phyloP scores from a whole-genome alignment of 257 asterid genomes.

The Striga asiatica region DNA sequence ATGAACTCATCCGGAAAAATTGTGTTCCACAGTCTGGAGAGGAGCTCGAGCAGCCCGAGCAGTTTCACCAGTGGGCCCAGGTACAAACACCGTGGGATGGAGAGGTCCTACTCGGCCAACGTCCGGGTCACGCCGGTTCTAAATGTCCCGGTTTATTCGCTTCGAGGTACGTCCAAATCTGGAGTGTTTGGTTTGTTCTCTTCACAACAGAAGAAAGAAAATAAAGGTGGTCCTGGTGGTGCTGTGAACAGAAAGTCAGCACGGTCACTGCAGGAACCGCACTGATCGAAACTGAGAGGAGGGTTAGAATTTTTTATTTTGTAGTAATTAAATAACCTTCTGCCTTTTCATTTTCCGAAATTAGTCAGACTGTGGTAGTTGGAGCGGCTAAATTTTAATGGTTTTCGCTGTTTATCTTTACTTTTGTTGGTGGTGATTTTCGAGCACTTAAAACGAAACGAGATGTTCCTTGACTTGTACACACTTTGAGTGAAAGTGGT shows the following conservation, averaged over 20 bases:
- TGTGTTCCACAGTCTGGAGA: constrained; percentile 76
- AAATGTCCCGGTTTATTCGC: constrained; percentile 82
- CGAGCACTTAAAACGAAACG: too few species aligned
- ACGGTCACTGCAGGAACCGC: constrained; percentile 35
- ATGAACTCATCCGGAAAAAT: constrained; percentile 90
- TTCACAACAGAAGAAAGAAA: constrained; percentile 53
- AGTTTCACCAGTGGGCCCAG: constrained; percentile 65
- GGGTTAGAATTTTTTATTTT: background rate
- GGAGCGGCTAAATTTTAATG: background rate
- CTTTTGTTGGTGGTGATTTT: too few species aligned
- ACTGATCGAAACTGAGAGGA: constrained; percentile 40
- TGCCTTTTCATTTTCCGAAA: background rate
- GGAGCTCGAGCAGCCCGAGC: constrained; percentile 97
- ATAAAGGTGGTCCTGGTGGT: constrained; percentile 13
- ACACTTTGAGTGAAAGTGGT: too few species aligned
- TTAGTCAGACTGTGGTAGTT: background rate
- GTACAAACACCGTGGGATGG: constrained; percentile 70
- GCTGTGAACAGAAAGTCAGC: constrained; percentile 32
- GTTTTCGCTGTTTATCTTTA: background rate
- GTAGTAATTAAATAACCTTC: background rate
- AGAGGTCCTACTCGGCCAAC: constrained; percentile 83
- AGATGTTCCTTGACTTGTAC: too few species aligned
- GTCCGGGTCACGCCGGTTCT: constrained; percentile 88
- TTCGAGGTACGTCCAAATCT: constrained; percentile 69
- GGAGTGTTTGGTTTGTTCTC: constrained; percentile 77